Evolutionary conservation across 495 filamentous ascomycete species (phyloP).

Genomic region (Penicillium pancosmium): DNA sequence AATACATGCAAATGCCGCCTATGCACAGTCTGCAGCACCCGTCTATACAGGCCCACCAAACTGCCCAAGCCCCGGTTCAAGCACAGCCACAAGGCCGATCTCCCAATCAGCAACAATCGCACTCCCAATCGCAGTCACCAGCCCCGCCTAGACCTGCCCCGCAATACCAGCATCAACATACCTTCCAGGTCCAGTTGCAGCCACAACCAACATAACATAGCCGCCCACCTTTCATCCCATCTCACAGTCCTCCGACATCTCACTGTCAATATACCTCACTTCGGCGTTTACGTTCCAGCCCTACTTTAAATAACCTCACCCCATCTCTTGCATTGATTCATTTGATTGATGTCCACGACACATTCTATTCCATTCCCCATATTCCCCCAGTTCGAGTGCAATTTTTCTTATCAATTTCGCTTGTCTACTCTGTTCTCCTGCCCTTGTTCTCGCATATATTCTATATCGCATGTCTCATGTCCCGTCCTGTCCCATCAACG

Average conservation of each 20-base stretch:
- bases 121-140: conserved; percentile 17
- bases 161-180: conserved; percentile 34
- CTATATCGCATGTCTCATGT: conserved; percentile 4
- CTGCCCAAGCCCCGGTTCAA: conserved; percentile 11
- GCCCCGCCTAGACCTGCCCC: conserved; percentile 28
- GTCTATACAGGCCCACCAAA: conserved; percentile 9
- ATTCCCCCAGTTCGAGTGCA: neutral
- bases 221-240: neutral
- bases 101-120: conserved; percentile 18
- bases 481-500: neutral
- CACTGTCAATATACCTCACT: conserved; percentile 1
- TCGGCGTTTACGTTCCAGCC: conserved; percentile 2
- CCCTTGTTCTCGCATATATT: neutral
- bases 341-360: neutral
- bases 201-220: conserved; percentile 21
- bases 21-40: conserved; percentile 28
- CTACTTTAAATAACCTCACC: neutral
- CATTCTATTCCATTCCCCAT: neutral
- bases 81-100: conserved; percentile 10
- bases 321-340: neutral
- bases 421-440: conserved; percentile 1
- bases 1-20: conserved; percentile 30
- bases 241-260: neutral
- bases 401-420: neutral
- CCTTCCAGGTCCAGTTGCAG: conserved; percentile 32